Conservation (phyloP, 345 rosid genomes). For the Raphanus sativus region DNA sequence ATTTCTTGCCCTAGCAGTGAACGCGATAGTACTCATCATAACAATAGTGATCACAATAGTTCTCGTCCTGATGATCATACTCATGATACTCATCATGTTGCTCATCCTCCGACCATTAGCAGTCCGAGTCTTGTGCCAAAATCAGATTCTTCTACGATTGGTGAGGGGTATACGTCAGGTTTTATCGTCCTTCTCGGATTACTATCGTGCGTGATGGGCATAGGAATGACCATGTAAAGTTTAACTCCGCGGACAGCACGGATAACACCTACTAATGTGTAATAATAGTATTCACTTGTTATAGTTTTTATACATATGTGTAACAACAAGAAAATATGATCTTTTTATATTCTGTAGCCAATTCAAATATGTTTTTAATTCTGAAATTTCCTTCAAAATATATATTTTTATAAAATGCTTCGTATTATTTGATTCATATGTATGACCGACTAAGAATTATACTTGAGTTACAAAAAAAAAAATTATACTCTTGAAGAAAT, state of each 20-base stretch:
- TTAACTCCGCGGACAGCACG: background rate
- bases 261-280: constrained; percentile 18
- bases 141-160: constrained; percentile 29
- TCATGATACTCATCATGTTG: background rate
- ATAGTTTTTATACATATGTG: constrained; percentile 11
- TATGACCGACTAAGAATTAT: background rate
- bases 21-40: background rate
- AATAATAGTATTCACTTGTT: background rate
- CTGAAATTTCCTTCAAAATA: background rate
- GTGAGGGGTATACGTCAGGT: background rate
- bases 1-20: constrained; percentile 42
- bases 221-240: constrained; percentile 1
- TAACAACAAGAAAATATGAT: background rate
- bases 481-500: background rate
- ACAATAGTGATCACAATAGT: background rate
- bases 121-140: constrained; percentile 7
- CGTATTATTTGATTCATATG: background rate
- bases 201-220: background rate
- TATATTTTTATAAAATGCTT: background rate
- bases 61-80: background rate
- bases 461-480: no score
- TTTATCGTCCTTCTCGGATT: background rate
- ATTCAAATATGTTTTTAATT: background rate
- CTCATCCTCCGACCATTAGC: constrained; percentile 21
- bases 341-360: background rate